phyloP scores from a whole-genome alignment of 2,329 filamentous ascomycete genomes.

The Diaporthe destruens region DNA sequence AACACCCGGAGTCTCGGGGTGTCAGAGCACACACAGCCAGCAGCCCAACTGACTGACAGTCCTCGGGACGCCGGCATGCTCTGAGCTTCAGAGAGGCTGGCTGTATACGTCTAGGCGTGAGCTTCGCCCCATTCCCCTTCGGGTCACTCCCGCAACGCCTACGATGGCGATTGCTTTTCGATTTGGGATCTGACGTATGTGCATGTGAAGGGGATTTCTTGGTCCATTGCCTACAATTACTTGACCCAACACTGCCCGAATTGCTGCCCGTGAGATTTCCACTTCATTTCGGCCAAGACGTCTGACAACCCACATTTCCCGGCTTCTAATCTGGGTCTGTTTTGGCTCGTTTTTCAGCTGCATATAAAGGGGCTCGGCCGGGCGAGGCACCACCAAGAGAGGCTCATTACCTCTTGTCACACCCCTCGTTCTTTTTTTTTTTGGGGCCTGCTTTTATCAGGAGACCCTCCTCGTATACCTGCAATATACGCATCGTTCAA shows the following conservation, averaged over 20 bases:
- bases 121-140: not conserved
- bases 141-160: not conserved
- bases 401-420: not conserved
- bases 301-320: slow-evolving; percentile 41
- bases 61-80: not conserved
- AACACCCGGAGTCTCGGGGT: not conserved
- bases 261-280: slow-evolving; percentile 35
- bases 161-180: slow-evolving; percentile 18
- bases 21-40: not conserved
- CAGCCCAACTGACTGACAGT: not conserved
- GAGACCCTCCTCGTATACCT: too few relatives aligned
- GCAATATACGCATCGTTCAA: not conserved
- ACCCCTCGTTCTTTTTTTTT: not conserved
- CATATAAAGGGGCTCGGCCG: slow-evolving; percentile 33
- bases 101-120: not conserved
- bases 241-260: slow-evolving; percentile 5
- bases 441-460: too few relatives aligned
- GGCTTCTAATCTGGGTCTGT: slow-evolving; percentile 40
- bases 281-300: slow-evolving; percentile 44
- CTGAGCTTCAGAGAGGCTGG: slow-evolving; percentile 2
- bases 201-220: not conserved
- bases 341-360: slow-evolving; percentile 19
- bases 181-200: slow-evolving; percentile 17
- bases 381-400: not conserved
- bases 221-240: not conserved